Evolutionary conservation across 2,329 filamentous ascomycete genomes (phyloP), one percentile per base, ranked within the genome.

Genomic region (Triangularia setosa): DNA sequence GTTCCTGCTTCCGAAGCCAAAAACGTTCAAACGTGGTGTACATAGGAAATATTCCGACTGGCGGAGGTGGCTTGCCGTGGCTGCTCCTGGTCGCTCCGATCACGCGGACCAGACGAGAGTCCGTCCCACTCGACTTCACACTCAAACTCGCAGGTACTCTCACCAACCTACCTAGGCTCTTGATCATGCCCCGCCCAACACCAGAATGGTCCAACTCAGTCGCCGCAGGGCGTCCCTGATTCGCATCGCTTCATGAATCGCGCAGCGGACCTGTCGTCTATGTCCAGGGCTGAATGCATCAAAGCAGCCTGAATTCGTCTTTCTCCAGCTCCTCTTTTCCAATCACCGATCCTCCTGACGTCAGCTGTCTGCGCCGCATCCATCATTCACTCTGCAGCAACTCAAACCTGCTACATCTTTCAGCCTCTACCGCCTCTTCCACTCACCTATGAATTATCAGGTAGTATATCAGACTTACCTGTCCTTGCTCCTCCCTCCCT

Each of bases 171-270:
- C n/a, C n/a, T n/a, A n/a, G n/a, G n/a, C n/a, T n/a, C n/a, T 40
- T 18, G 21, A n/a, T 48, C 40, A 48, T 48, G 40, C n/a, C 21
- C n/a, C n/a, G 33, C 33, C 16, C 16, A 40, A 12, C 54, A 33
- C 30, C 21, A 57, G 25, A 57, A 57, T 30, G 54, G 27, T 16
- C 21, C 54, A 30, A 30, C 27, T 18, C 12, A 7, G 21, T 25
- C 54, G 30, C 54, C 11, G 1, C 6, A 23, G 27, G 9, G 28
- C 8, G 12, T 33, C 27, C 28, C 55, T 58, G 28, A 58, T 58
- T 58, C 27, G 54, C n/a, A 57, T 28, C 54, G 54, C 54, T 57
- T 30, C 40, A 57, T 57, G 28, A 57, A 48, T 48, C 40, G 40
- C 21, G 40, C 40, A 48, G 40, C 4, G n/a, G 40, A 9, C 40